Base-by-base conservation (phyloP, 768 basidiomycete genomes). In the Lenzites betulinus region DNA sequence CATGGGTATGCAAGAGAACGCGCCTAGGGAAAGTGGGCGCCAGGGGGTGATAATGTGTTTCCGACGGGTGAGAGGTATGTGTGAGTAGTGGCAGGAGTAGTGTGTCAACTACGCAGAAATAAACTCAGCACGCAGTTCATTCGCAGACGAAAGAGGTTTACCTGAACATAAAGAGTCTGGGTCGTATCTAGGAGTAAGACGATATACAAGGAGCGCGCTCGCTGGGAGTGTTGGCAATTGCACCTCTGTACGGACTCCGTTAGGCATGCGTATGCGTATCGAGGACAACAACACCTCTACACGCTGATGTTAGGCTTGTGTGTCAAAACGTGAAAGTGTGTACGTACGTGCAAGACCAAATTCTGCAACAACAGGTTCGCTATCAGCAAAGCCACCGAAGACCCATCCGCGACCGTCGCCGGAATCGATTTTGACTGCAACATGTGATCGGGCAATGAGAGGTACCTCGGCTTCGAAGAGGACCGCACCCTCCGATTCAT, bases 401-500 rank as follows among this genome's bases (percentile, higher is more conserved):
- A 90, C 74, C 89, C 87, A 90, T 16, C 88, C 86, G 33, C 73
- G 74, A 7, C 79, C 81, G 52, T 83, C 79, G 9, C 76, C 80
- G 51, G 75, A 71, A 13, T 84, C 78, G 23, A 88, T 67, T 26
- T 69, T 74, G 41, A 92, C 75, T 1, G 80, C 88, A 6, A 92
- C 70, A 79, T 81, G 84, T 7, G 71, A 70, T 12, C 65, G 60
- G 58, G 67, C 38, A 54, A 60, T 41, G 56, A 7, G 28, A 2
- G 72, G 65, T 18, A 87, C 43, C 41, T 78, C 72, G 11, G 79
- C 81, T 67, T 88, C 86, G 66, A 83, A 90, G 25, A 87, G 73
- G 4, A 86, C 86, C 1, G 88, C 76, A 0, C 89, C 90, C 58
- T 91, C 90, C 9, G 87, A 88, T 69, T 93, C 89, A 53, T 90